phyloP scores from a whole-genome alignment of 2,329 filamentous ascomycete genomes.

The Alternaria gaisen region DNA sequence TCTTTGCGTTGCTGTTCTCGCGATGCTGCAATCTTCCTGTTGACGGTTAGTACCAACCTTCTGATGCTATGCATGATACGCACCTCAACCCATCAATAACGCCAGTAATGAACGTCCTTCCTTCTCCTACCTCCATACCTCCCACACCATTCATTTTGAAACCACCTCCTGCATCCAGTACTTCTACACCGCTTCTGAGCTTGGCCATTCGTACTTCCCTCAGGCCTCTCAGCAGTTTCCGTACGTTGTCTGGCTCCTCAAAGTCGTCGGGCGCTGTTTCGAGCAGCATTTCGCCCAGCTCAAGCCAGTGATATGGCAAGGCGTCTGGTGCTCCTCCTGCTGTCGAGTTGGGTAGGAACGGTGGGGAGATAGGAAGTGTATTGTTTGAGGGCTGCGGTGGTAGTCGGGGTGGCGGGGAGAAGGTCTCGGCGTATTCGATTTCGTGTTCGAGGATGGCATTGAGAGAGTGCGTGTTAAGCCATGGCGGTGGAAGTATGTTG shows the following conservation, averaged over 20 bases:
- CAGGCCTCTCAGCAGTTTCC: conserved; percentile 79
- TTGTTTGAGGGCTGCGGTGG: conserved; percentile 63
- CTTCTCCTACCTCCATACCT: conserved; percentile 91
- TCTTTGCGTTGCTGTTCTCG: conserved; percentile 81
- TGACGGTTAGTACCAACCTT: conserved; percentile 14
- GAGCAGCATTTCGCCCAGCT: conserved; percentile 86
- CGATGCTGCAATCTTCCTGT: conserved; percentile 79
- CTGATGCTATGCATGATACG: neutral
- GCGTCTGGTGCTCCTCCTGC: conserved; percentile 72
- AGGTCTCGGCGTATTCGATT: conserved; percentile 72
- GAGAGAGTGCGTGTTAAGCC: conserved; percentile 82
- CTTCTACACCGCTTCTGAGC: conserved; percentile 77
- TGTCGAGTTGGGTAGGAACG: conserved; percentile 81
- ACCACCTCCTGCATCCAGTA: conserved; percentile 74
- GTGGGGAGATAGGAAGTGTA: conserved; percentile 60
- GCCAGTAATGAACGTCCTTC: conserved; percentile 80
- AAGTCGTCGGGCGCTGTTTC: conserved; percentile 87
- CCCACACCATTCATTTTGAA: conserved; percentile 85
- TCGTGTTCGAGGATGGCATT: conserved; percentile 82
- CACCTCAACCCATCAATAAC: conserved; percentile 84
- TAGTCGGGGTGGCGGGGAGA: conserved; percentile 80
- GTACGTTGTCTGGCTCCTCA: conserved; percentile 74
- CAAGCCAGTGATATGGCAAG: conserved; percentile 95
- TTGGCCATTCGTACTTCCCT: conserved; percentile 91
- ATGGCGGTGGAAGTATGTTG: conserved; percentile 90